A percentile compares a stretch with the other conserved stretches of the same genome.
Conservation (phyloP, 768 basidiomycete genomes). For the Tricholoma furcatifolium region DNA sequence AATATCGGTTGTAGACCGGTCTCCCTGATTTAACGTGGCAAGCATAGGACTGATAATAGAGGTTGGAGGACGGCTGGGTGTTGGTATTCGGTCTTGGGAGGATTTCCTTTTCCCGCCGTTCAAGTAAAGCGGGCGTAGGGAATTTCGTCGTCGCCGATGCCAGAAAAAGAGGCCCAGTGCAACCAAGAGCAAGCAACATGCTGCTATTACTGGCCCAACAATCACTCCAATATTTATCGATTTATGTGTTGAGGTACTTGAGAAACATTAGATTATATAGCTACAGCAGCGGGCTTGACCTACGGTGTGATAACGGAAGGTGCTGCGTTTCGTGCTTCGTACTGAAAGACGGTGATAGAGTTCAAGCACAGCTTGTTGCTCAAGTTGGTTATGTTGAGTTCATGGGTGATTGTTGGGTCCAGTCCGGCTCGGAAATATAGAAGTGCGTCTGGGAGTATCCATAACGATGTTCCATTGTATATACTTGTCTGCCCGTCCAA, state of each 20-base stretch:
- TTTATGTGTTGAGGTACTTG: background rate
- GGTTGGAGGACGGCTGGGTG: background rate
- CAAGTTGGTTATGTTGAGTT: conserved; percentile 17
- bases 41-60: conserved; percentile 10
- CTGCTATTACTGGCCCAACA: conserved; percentile 9
- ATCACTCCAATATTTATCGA: conserved; percentile 13
- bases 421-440: conserved; percentile 18
- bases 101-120: background rate
- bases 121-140: background rate
- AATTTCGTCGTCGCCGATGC: conserved; percentile 6
- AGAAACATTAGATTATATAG: background rate
- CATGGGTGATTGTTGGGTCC: conserved; percentile 11
- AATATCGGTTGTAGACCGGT: background rate
- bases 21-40: conserved; percentile 9
- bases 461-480: conserved; percentile 16
- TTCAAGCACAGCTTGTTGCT: conserved; percentile 15
- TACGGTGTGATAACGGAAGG: conserved; percentile 3
- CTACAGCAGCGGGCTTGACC: background rate
- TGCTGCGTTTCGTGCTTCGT: conserved; percentile 5
- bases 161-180: conserved; percentile 10
- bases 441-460: conserved; percentile 18
- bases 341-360: conserved; percentile 17
- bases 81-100: background rate
- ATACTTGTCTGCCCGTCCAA: conserved; percentile 12
- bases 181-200: conserved; percentile 2